Evolutionary conservation across 1,139 yeast species (phyloP).

Genomic region (Hyphopichia wangnamkhiaoensis): DNA sequence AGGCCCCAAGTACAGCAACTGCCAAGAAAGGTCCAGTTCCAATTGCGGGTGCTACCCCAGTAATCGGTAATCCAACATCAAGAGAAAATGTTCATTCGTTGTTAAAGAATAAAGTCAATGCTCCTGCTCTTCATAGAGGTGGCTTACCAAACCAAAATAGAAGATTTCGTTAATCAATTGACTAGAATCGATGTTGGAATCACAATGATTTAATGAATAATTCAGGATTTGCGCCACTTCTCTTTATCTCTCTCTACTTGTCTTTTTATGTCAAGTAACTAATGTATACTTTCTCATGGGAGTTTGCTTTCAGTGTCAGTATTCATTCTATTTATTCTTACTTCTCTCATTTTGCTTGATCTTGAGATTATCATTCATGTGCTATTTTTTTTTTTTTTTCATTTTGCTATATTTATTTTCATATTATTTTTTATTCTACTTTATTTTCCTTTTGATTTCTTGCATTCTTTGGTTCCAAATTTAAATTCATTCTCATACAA

Average conservation of each 20-base stretch:
- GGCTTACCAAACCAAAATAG: slow-evolving; percentile 20
- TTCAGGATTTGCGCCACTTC: slow-evolving; percentile 1
- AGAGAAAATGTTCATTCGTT: slow-evolving; percentile 39
- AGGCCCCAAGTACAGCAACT: slow-evolving; percentile 7
- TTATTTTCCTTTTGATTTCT: not conserved
- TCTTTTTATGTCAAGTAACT: no score
- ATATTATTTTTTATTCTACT: not conserved
- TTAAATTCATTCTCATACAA: not conserved
- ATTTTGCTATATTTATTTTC: not conserved
- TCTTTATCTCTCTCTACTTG: no score
- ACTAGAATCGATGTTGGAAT: not conserved
- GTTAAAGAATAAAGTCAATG: slow-evolving; percentile 39
- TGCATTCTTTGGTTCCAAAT: not conserved
- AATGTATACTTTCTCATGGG: no score
- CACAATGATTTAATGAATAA: not conserved
- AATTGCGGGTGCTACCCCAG: slow-evolving; percentile 1
- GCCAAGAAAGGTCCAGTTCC: not conserved
- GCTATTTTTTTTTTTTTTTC: no score
- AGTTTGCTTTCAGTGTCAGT: no score
- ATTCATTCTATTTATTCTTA: no score
- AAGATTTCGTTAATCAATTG: slow-evolving; percentile 3
- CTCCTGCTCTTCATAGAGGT: slow-evolving; percentile 47
- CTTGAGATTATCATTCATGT: no score
- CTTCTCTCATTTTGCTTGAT: no score
- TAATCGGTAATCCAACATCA: slow-evolving; percentile 14